phyloP scores from a whole-genome alignment of 2,329 filamentous ascomycete genomes.

The Penicillium sp. region DNA sequence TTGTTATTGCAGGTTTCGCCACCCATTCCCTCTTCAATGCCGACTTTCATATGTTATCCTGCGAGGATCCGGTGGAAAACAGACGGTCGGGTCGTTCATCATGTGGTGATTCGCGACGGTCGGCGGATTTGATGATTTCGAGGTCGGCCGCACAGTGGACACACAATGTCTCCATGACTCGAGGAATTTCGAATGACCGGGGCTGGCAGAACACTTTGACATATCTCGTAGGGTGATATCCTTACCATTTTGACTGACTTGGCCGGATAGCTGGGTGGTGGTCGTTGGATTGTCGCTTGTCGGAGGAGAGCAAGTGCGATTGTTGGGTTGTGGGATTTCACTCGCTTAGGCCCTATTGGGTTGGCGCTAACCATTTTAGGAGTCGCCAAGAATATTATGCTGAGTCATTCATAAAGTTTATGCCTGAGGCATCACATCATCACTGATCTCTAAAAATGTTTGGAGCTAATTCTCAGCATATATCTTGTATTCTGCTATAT shows the following conservation, averaged over 20 bases:
- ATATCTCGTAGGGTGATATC: slow-evolving; percentile 13
- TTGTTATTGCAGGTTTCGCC: slow-evolving; percentile 1
- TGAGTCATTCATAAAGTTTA: slow-evolving; percentile 17
- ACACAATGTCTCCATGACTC: slow-evolving; percentile 14
- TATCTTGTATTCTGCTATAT: slow-evolving; percentile 23
- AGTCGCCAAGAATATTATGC: slow-evolving; percentile 15
- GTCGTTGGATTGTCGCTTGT: slow-evolving; percentile 43
- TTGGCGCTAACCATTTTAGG: slow-evolving; percentile 30
- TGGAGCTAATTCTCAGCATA: background rate
- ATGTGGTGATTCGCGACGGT: slow-evolving; percentile 9
- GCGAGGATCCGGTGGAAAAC: background rate
- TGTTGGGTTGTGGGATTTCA: slow-evolving; percentile 44
- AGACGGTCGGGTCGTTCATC: background rate
- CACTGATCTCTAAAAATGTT: background rate
- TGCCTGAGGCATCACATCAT: slow-evolving; percentile 1
- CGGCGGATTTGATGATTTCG: slow-evolving; percentile 16
- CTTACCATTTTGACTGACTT: slow-evolving; percentile 51
- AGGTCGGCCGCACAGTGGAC: slow-evolving; percentile 19
- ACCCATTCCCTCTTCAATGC: background rate
- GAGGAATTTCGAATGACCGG: slow-evolving; percentile 24
- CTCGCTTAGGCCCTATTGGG: slow-evolving; percentile 46
- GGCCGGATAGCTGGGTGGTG: slow-evolving; percentile 44
- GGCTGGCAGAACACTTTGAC: slow-evolving; percentile 23
- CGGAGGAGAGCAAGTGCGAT: slow-evolving; percentile 35
- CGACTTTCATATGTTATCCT: background rate